These are phyloP conservation scores for Fusarium longipes DNA, from an alignment of 2,329 filamentous ascomycete genomes.

Conservation along the genomic window DNA sequence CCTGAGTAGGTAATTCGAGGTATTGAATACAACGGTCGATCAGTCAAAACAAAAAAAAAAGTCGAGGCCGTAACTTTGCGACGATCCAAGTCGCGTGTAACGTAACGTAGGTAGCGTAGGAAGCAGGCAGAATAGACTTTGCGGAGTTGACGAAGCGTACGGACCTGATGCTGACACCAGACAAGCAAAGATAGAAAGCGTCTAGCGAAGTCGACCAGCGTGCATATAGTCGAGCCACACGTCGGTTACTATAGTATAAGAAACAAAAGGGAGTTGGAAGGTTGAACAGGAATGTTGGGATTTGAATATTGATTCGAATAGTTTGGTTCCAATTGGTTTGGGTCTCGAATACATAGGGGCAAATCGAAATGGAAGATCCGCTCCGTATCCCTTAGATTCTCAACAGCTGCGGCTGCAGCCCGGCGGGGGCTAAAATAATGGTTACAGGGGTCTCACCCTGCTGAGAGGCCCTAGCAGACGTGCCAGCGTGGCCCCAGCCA, in stretches of 20 bases:
- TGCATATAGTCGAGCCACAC: slow-evolving; percentile 5
- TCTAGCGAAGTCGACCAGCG: not conserved
- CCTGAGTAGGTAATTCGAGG: slow-evolving; percentile 3
- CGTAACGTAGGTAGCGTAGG: slow-evolving; percentile 19
- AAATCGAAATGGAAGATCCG: slow-evolving; percentile 35
- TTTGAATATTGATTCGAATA: slow-evolving; percentile 33
- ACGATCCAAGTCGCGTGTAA: slow-evolving; percentile 36
- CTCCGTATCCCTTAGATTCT: slow-evolving; percentile 24
- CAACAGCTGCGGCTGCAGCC: slow-evolving; percentile 13
- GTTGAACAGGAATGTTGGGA: slow-evolving; percentile 34
- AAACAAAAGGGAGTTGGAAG: slow-evolving; percentile 33
- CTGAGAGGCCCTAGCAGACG: slow-evolving; percentile 5
- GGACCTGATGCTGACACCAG: slow-evolving; percentile 27
- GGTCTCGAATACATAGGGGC: slow-evolving; percentile 28
- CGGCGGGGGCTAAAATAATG: slow-evolving; percentile 8
- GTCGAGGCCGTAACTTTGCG: slow-evolving; percentile 24
- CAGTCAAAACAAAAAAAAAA: not conserved
- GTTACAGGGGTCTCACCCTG: slow-evolving; percentile 30
- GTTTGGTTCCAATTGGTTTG: slow-evolving; percentile 32
- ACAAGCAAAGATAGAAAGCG: slow-evolving; percentile 5
- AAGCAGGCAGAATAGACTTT: slow-evolving; percentile 26
- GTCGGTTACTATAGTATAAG: slow-evolving; percentile 12
- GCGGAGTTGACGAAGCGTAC: slow-evolving; percentile 8
- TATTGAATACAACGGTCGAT: slow-evolving; percentile 2
- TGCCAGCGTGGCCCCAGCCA: slow-evolving; percentile 41